phyloP scores from a whole-genome alignment of 1,139 yeast genomes.

The Starmera stellimalicola region DNA sequence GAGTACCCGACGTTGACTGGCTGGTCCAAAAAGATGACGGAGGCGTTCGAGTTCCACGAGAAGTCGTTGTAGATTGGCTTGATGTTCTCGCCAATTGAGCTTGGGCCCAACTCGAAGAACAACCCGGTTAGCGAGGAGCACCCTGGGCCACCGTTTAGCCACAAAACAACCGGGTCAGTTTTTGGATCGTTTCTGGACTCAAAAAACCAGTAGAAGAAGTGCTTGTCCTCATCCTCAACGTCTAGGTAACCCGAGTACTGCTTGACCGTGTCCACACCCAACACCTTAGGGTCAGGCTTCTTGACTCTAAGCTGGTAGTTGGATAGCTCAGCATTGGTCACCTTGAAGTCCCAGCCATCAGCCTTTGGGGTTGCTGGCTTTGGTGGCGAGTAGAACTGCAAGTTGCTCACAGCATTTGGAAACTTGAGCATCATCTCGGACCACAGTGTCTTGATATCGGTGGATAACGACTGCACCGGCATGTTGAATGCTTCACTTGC shows the following conservation, averaged over 20 bases:
- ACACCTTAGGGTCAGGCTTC: constrained; percentile 38
- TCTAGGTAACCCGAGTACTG: constrained; percentile 88
- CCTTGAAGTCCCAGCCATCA: constrained; percentile 46
- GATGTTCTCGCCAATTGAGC: constrained; percentile 56
- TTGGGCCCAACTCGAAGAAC: constrained; percentile 85
- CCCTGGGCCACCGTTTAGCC: constrained; percentile 93
- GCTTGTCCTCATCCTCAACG: constrained; percentile 75
- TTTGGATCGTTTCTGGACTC: constrained; percentile 85
- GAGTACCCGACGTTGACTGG: constrained; percentile 94
- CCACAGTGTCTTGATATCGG: constrained; percentile 47
- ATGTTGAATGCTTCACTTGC: constrained; percentile 29
- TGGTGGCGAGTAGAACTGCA: constrained; percentile 43
- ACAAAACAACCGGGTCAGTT: constrained; percentile 75
- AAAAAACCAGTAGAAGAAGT: constrained; percentile 77
- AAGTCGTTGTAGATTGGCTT: constrained; percentile 69
- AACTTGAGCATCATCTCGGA: constrained; percentile 47
- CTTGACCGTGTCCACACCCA: constrained; percentile 70
- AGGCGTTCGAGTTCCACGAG: constrained; percentile 86
- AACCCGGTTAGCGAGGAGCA: constrained; percentile 88
- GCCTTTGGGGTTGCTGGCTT: constrained; percentile 31
- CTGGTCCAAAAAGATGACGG: constrained; percentile 87
- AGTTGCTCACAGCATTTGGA: constrained; percentile 40
- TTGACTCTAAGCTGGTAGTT: constrained; percentile 52
- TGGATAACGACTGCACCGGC: constrained; percentile 32
- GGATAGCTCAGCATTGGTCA: constrained; percentile 34